Conservation (phyloP, 495 filamentous ascomycete species). For the Xylaria venustula region DNA sequence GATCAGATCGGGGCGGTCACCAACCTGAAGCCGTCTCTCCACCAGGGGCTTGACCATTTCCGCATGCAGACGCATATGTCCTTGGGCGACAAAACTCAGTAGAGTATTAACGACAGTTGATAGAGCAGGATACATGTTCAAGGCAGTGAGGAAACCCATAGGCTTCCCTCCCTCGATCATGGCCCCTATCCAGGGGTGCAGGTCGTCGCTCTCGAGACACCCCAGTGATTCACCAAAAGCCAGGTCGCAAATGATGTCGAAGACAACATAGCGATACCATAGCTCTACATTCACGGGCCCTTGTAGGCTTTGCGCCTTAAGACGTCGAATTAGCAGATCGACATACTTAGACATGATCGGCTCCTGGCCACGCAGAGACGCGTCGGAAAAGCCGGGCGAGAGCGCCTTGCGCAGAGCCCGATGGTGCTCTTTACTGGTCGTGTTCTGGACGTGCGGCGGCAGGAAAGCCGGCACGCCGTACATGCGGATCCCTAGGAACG, state of each 20-base stretch:
- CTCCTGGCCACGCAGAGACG: constrained; percentile 45
- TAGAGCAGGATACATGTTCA: constrained; percentile 17
- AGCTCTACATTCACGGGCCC: constrained; percentile 27
- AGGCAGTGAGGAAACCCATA: constrained; percentile 10
- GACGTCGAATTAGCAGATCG: constrained; percentile 36
- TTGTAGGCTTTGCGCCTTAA: constrained; percentile 25
- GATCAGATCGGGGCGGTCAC: constrained; percentile 39
- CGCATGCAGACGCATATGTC: constrained; percentile 6
- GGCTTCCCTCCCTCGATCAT: constrained; percentile 16
- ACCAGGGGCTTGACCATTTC: constrained; percentile 22
- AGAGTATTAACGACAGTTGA: constrained; percentile 7
- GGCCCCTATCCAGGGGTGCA: constrained; percentile 32
- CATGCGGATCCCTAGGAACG: constrained; percentile 13
- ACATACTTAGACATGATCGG: constrained; percentile 39
- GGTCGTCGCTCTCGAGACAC: constrained; percentile 35
- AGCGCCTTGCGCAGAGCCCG: constrained; percentile 33
- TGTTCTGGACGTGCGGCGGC: constrained; percentile 18
- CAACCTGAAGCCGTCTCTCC: constrained; percentile 13
- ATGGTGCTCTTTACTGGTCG: constrained; percentile 21
- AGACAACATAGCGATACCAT: constrained; percentile 51
- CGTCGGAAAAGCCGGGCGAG: constrained; percentile 47
- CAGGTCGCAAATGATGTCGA: constrained; percentile 55
- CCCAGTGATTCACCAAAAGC: constrained; percentile 51
- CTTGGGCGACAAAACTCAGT: constrained; percentile 3
- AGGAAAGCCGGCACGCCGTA: constrained; percentile 17